These are phyloP conservation scores for Stagonosporopsis tanaceti DNA, from an alignment of 2,329 filamentous ascomycete species.

Conservation along the genomic window DNA sequence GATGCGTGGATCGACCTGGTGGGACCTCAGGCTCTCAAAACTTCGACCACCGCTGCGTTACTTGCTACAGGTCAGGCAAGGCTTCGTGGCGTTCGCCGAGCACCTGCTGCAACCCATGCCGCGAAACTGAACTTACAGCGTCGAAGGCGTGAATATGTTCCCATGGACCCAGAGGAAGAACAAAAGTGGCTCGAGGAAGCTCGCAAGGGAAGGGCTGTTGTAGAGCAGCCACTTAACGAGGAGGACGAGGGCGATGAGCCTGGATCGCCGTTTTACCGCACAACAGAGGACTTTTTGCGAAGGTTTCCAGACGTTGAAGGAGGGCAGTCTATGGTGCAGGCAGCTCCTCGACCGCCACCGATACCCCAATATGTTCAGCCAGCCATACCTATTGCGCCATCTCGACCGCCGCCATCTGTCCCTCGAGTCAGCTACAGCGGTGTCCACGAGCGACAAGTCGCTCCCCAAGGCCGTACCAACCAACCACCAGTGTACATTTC, in stretches of 20 bases:
- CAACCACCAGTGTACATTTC: slow-evolving; percentile 56
- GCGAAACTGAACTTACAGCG: slow-evolving; percentile 63
- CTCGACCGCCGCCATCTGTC: slow-evolving; percentile 65
- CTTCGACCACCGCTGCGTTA: slow-evolving; percentile 62
- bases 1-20: slow-evolving; percentile 88
- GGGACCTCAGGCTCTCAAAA: slow-evolving; percentile 70
- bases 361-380: slow-evolving; percentile 59
- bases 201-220: slow-evolving; percentile 67
- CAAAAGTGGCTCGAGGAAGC: slow-evolving; percentile 81
- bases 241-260: slow-evolving; percentile 41
- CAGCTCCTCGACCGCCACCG: slow-evolving; percentile 46
- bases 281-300: slow-evolving; percentile 83
- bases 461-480: slow-evolving; percentile 42
- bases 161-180: slow-evolving; percentile 82
- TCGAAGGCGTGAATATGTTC: slow-evolving; percentile 68
- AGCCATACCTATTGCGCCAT: slow-evolving; percentile 65
- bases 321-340: slow-evolving; percentile 63
- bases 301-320: slow-evolving; percentile 76
- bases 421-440: slow-evolving; percentile 79
- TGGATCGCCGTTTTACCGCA: slow-evolving; percentile 62
- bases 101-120: slow-evolving; percentile 61
- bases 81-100: slow-evolving; percentile 60
- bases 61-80: slow-evolving; percentile 56
- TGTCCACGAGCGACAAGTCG: slow-evolving; percentile 67
- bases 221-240: slow-evolving; percentile 43